These are phyloP conservation scores for Boletus sp. DNA, from an alignment of 768 basidiomycete species.

Conservation along the genomic window DNA sequence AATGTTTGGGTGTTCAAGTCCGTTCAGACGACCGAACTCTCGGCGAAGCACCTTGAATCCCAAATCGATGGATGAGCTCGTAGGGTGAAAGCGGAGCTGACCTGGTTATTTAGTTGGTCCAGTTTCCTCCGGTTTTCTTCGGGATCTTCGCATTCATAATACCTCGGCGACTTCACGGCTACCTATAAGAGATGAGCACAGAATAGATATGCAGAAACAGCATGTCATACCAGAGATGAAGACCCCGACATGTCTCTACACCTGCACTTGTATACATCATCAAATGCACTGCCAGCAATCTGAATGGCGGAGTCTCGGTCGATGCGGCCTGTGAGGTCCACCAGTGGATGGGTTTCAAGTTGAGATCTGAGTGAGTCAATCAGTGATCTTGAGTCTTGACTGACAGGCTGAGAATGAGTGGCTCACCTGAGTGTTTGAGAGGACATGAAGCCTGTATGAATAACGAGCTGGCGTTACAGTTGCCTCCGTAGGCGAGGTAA, in stretches of 20 bases:
- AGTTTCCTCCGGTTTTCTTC: not conserved
- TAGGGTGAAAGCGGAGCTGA: no score
- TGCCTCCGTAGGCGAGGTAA: no score
- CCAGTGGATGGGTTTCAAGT: not conserved
- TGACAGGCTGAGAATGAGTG: no score
- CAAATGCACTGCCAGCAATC: not conserved
- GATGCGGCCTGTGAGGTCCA: conserved; percentile 2
- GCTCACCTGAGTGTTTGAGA: no score
- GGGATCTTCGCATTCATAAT: not conserved
- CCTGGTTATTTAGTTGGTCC: not conserved
- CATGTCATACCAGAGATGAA: not conserved
- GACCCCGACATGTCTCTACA: not conserved
- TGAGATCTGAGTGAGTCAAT: not conserved
- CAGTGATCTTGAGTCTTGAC: not conserved
- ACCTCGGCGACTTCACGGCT: not conserved
- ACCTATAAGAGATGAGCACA: not conserved
- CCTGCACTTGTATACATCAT: conserved; percentile 5
- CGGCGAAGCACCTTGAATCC: not conserved
- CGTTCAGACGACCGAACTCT: not conserved
- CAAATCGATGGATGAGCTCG: not conserved
- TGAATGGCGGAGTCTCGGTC: not conserved
- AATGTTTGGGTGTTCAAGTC: not conserved
- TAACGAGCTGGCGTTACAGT: no score
- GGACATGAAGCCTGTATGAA: no score
- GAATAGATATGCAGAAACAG: not conserved